Evolutionary conservation across 148 eudicot species (phyloP).

Genomic region (Drosera capensis): DNA sequence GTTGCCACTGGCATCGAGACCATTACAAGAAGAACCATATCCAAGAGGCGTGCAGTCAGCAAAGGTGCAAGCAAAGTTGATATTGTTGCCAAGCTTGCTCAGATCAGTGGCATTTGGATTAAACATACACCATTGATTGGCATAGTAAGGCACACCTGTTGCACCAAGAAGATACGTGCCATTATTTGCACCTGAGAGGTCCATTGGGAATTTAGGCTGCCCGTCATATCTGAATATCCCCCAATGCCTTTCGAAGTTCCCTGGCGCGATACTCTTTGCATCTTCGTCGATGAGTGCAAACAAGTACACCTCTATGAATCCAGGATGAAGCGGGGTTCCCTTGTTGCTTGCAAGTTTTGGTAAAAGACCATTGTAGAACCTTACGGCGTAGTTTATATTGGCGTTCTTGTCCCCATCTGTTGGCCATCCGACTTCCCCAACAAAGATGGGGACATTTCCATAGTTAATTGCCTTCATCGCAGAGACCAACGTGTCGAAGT

Average conservation of each 20-base stretch:
- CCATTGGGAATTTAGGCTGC: conserved; percentile 64
- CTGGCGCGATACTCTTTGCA: conserved; percentile 60
- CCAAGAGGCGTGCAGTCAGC: conserved; percentile 85
- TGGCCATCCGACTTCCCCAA: conserved; percentile 97
- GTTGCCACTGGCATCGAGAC: conserved; percentile 47
- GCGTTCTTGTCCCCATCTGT: conserved; percentile 76
- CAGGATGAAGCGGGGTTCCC: conserved; percentile 81
- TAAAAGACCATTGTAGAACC: conserved; percentile 65
- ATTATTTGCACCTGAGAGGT: conserved; percentile 41
- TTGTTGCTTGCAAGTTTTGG: conserved; percentile 43
- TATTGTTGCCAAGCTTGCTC: conserved; percentile 37
- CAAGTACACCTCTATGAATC: conserved; percentile 57
- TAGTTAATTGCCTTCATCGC: conserved; percentile 42
- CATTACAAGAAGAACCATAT: conserved; percentile 64
- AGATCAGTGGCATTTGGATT: conserved; percentile 40
- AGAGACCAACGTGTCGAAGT: conserved; percentile 68
- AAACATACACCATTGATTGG: conserved; percentile 53
- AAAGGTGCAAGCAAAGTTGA: conserved; percentile 47
- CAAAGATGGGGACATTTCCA: conserved; percentile 38
- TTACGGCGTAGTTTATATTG: conserved; percentile 31
- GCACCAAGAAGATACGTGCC: too few relatives aligned
- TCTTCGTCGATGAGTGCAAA: conserved; percentile 84
- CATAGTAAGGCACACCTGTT: conserved; percentile 39
- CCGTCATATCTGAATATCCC: conserved; percentile 79
- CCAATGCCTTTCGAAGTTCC: conserved; percentile 82